These are phyloP conservation scores for Microsporum audouinii DNA, from an alignment of 2,329 filamentous ascomycete species.

Conservation along the genomic window DNA sequence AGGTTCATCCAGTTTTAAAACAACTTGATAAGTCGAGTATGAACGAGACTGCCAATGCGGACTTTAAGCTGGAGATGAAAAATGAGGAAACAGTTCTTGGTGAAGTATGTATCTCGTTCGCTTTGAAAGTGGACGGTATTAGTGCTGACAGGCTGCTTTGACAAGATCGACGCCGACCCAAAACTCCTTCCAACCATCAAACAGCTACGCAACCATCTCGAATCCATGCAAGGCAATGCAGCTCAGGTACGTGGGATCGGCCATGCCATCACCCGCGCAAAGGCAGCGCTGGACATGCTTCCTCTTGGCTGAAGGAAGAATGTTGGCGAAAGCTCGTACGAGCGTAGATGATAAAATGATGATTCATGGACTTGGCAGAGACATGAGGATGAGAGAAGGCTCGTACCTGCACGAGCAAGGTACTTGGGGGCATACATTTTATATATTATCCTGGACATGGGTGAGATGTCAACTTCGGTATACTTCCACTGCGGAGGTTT, in stretches of 20 bases:
- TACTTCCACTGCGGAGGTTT: not conserved
- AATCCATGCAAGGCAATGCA: conserved; percentile 35
- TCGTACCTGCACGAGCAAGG: not conserved
- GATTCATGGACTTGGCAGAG: not conserved
- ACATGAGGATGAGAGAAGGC: not conserved
- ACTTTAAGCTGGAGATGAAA: conserved; percentile 19
- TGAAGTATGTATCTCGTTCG: conserved; percentile 14
- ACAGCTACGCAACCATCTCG: conserved; percentile 34
- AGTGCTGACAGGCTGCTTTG: not conserved
- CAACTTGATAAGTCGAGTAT: conserved; percentile 22
- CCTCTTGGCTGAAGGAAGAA: conserved; percentile 12
- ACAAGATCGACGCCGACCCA: conserved; percentile 22
- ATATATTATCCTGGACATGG: not conserved
- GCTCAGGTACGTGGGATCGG: conserved; percentile 27
- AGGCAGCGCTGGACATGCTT: conserved; percentile 13
- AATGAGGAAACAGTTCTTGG: not conserved
- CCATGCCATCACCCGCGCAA: conserved; percentile 29
- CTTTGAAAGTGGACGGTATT: not conserved
- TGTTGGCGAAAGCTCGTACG: not conserved
- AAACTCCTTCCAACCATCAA: conserved; percentile 27
- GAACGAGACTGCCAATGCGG: conserved; percentile 12
- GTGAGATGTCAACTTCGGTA: not conserved
- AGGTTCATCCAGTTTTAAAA: conserved; percentile 31
- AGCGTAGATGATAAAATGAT: not conserved
- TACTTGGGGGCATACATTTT: not conserved